Evolutionary conservation across 1,284 basidiomycete genomes (phyloP).

Genomic region (Spongispora temasekensis): DNA sequence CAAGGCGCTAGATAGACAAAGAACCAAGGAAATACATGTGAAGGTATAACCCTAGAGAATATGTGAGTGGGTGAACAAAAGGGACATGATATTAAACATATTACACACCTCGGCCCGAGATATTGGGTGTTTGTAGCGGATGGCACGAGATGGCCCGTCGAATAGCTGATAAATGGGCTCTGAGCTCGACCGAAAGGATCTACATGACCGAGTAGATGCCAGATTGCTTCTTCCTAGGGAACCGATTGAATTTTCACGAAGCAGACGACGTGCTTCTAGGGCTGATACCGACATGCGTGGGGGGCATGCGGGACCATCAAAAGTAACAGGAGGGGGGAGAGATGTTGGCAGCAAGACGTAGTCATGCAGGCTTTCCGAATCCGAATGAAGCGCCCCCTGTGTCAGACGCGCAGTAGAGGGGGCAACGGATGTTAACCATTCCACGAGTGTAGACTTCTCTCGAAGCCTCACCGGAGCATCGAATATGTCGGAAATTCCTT

Average conservation of each 20-base stretch:
- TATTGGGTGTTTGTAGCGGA: constrained; percentile 19
- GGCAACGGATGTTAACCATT: not conserved
- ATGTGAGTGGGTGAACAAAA: not conserved
- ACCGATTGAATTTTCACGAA: constrained; percentile 11
- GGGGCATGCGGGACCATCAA: constrained; percentile 48
- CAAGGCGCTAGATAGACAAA: constrained; percentile 27
- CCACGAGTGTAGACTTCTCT: constrained; percentile 18
- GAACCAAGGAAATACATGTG: constrained; percentile 9
- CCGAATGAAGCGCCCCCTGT: not conserved
- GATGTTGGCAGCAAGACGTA: constrained; percentile 19
- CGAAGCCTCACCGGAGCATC: constrained; percentile 41
- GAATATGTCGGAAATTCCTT: constrained; percentile 42
- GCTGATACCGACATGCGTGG: constrained; percentile 29
- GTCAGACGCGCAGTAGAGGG: not conserved
- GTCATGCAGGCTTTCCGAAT: constrained; percentile 4
- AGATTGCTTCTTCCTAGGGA: not conserved
- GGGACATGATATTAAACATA: not conserved
- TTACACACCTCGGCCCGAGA: constrained; percentile 18
- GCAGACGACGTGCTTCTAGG: constrained; percentile 16
- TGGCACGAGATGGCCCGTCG: constrained; percentile 44
- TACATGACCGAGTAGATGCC: constrained; percentile 14
- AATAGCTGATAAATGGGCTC: constrained; percentile 39
- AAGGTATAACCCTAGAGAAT: constrained; percentile 7
- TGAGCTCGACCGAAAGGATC: constrained; percentile 6
- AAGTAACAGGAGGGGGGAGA: constrained; percentile 44